Evolutionary conservation across 169 alveolate species (phyloP).

Genomic region (Plasmodium cynomolgi): DNA sequence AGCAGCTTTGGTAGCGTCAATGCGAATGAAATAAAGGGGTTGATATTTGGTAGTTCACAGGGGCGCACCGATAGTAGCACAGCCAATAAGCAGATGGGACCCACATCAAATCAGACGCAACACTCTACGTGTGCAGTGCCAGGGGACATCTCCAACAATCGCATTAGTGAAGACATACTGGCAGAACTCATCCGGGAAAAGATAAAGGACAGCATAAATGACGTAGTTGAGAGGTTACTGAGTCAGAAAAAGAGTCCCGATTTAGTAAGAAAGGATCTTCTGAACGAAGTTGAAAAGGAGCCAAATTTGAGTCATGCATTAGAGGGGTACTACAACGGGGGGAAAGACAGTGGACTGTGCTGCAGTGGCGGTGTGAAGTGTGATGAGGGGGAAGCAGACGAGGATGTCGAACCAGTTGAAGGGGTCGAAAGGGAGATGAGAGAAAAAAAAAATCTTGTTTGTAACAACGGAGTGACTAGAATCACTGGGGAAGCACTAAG

Average conservation of each 20-base stretch:
- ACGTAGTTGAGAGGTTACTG: constrained; percentile 41
- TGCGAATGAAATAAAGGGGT: constrained; percentile 31
- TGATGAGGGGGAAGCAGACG: background rate
- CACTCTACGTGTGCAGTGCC: background rate
- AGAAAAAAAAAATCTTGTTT: background rate
- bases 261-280: background rate
- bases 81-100: background rate
- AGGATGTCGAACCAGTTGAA: background rate
- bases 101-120: background rate
- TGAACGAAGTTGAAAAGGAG: background rate
- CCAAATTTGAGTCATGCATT: background rate
- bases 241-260: background rate
- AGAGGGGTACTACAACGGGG: background rate
- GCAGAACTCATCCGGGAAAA: constrained; percentile 22
- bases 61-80: background rate
- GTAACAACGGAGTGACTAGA: background rate
- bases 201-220: constrained; percentile 28
- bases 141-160: background rate
- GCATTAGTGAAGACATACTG: background rate
- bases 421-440: background rate
- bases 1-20: constrained; percentile 19
- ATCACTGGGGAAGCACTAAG: background rate
- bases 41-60: background rate
- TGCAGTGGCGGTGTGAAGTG: background rate
- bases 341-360: background rate